A percentile compares a stretch with the other conserved stretches of the same genome.
These are phyloP conservation scores for Fusarium agapanthi DNA, from an alignment of 2,329 filamentous ascomycete genomes.

Conservation along the genomic window DNA sequence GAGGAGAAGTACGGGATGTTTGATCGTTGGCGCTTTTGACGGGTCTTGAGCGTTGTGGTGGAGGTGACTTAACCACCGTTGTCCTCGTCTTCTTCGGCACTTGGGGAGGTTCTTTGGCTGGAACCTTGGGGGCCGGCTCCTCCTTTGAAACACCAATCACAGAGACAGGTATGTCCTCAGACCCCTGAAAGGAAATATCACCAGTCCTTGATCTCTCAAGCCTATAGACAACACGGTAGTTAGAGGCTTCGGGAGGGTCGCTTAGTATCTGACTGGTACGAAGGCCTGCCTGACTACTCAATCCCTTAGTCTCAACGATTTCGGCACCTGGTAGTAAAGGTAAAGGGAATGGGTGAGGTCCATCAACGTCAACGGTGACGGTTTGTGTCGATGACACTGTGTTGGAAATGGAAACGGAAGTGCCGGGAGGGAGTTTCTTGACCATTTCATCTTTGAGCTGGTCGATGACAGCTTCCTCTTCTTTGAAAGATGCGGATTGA, in stretches of 20 bases:
- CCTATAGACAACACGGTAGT: conserved; percentile 67
- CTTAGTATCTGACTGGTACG: conserved; percentile 26
- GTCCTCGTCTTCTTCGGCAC: conserved; percentile 17
- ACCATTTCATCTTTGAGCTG: conserved; percentile 63
- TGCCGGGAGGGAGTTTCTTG: conserved; percentile 62
- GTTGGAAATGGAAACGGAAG: conserved; percentile 68
- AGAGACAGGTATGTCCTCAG: conserved; percentile 41
- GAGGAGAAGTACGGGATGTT: neutral
- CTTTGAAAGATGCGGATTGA: conserved; percentile 20
- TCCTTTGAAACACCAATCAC: conserved; percentile 43
- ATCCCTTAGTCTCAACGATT: conserved; percentile 62
- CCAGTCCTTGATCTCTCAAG: conserved; percentile 62
- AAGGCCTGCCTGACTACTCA: conserved; percentile 11
- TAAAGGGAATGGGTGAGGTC: conserved; percentile 59
- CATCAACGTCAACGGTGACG: conserved; percentile 70
- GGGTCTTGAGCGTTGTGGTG: conserved; percentile 19
- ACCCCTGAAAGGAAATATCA: conserved; percentile 51
- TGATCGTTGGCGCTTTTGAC: conserved; percentile 8
- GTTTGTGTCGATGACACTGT: conserved; percentile 68
- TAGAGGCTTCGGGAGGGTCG: conserved; percentile 44
- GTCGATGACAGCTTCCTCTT: conserved; percentile 53
- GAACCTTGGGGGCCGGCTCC: conserved; percentile 1
- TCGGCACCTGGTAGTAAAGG: conserved; percentile 67
- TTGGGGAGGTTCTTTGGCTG: conserved; percentile 18
- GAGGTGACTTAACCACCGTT: conserved; percentile 9